A percentile compares a stretch with the other conserved stretches of the same genome.
Conservation (phyloP, 768 basidiomycete genomes). For the Macrocybe gigantea region DNA sequence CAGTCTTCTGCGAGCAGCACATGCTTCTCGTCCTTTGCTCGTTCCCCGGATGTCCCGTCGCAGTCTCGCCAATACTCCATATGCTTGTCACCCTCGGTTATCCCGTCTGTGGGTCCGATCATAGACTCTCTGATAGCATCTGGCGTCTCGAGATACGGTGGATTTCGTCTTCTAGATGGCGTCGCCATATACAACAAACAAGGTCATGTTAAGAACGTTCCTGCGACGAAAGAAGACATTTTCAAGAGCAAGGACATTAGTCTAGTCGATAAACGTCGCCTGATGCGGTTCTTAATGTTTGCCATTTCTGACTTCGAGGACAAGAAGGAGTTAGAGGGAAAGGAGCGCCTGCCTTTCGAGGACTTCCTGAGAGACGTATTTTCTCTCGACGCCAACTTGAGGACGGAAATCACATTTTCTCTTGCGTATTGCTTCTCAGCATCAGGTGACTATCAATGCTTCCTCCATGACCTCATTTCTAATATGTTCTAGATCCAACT, state of each 20-base stretch:
- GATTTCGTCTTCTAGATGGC: constrained; percentile 76
- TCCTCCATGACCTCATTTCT: constrained; percentile 5
- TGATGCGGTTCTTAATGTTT: constrained; percentile 91
- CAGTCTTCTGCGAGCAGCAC: constrained; percentile 17
- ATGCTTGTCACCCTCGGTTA: constrained; percentile 77
- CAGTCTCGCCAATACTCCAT: constrained; percentile 77
- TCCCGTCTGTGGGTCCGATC: constrained; percentile 73
- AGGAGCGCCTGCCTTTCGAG: constrained; percentile 50
- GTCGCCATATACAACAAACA: constrained; percentile 52
- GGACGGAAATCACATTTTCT: constrained; percentile 65
- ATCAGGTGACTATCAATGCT: constrained; percentile 39
- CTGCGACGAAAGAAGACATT: constrained; percentile 87
- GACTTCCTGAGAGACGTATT: constrained; percentile 65
- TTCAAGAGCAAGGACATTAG: constrained; percentile 79
- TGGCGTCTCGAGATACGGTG: constrained; percentile 87
- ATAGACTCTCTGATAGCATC: constrained; percentile 77
- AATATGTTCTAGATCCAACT: constrained; percentile 49
- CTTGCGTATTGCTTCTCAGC: constrained; percentile 63
- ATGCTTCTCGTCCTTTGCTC: constrained; percentile 37
- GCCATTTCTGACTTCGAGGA: constrained; percentile 71
- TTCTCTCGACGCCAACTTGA: constrained; percentile 50
- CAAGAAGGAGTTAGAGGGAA: constrained; percentile 49
- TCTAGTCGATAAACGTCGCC: constrained; percentile 78
- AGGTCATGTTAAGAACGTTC: constrained; percentile 56
- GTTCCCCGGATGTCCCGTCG: constrained; percentile 35